Conservation (phyloP, 108 stramenopile species). For the Discostella stelligeroides region DNA sequence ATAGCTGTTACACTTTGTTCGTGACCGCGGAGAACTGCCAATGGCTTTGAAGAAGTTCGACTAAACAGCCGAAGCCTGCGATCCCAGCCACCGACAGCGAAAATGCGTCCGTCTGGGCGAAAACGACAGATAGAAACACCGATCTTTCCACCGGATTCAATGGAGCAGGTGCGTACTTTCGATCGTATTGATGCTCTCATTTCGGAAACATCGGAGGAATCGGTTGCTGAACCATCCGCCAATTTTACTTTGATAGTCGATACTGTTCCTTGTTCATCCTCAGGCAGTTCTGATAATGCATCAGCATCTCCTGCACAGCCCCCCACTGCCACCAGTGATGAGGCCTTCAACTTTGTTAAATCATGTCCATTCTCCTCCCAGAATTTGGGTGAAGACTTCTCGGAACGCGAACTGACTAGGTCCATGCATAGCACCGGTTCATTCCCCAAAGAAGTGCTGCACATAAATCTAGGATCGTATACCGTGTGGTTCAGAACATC, state of each 20-base stretch:
- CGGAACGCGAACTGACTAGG: conserved; percentile 47
- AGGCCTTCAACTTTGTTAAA: not conserved
- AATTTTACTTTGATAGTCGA: conserved; percentile 62
- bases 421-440: conserved; percentile 81
- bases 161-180: conserved; percentile 63
- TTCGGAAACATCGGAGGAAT: not conserved
- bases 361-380: not conserved
- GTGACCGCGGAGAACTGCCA: conserved; percentile 71
- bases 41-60: conserved; percentile 51
- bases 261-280: conserved; percentile 60
- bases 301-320: conserved; percentile 80
- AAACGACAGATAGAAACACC: conserved; percentile 76
- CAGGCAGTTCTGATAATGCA: conserved; percentile 55
- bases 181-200: conserved; percentile 52
- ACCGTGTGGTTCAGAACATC: not conserved
- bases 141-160: conserved; percentile 63
- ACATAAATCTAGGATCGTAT: conserved; percentile 22
- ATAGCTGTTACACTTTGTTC: conserved; percentile 63
- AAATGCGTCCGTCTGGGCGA: conserved; percentile 78
- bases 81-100: conserved; percentile 90
- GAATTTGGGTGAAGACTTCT: not conserved
- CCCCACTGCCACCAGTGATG: conserved; percentile 63
- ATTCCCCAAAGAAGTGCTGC: conserved; percentile 42
- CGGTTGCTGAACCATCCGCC: conserved; percentile 13
- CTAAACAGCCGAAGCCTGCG: conserved; percentile 71